Base-by-base conservation (phyloP, 2,329 filamentous ascomycete species). In the Waltergamsia citrina region DNA sequence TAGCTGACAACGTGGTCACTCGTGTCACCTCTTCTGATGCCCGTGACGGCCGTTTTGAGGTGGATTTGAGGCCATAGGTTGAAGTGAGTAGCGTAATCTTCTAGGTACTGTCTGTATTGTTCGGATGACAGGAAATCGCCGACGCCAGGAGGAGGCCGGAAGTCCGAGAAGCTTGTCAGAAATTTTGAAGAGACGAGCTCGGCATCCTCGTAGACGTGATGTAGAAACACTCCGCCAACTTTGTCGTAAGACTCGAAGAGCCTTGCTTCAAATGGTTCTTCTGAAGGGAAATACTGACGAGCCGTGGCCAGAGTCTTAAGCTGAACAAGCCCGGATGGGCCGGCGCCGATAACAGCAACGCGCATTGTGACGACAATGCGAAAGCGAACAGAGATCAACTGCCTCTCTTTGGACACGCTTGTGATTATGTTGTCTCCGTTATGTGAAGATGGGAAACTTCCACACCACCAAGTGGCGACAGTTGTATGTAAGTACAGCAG, bases 81-180 rank as follows among this genome's bases (percentile, higher is more conserved):
- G 41, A 64, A 65, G 10, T 53, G 39, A 1, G 47, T 51, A 29
- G 48, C 51, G 30, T 65, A 65, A 3, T 46, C 47, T 11, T 59
- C 47, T 12, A 66, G 57, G 35, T 66, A 65, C 23, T 49, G 36
- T 22, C 56, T 44, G 39, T 63, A 65, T 8, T 51, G 41, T 5
- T 51, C 45, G 9, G 54, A 44, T 3, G 50, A 51, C n/a, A 64
- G 44, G 43, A 65, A 65, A 39, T 64, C 61, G 3, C 58, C 53
- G 10, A 54, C 53, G 2, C 59, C 51, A 6, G 49, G 29, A 12
- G 53, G 42, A 17, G 56, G 53, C 4, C 62, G 54, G 34, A 59
- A 60, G 41, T 67, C 62, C 4, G 61, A 65, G 40, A 65, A 68
- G 16, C 53, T 49, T 0, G 62, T 67, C 7, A 67, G 48, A 27